Evolutionary conservation across 768 basidiomycete genomes (phyloP).

Genomic region (Hericium coralloides): DNA sequence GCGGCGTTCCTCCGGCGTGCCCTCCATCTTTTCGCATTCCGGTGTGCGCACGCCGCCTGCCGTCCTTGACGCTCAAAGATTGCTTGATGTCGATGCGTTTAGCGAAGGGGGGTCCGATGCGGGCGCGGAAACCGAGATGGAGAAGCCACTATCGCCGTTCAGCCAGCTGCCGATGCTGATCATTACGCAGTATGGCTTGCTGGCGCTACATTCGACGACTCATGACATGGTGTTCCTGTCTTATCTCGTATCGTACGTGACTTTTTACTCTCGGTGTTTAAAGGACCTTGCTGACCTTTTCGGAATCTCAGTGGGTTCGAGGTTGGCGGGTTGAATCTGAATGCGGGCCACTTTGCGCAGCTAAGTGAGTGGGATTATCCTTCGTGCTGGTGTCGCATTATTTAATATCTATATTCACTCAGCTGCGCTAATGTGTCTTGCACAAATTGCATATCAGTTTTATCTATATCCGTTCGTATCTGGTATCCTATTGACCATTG

Average conservation of each 20-base stretch:
- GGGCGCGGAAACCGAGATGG: conserved; percentile 30
- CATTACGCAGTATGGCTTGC: conserved; percentile 83
- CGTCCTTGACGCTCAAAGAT: conserved; percentile 62
- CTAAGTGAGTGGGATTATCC: conserved; percentile 47
- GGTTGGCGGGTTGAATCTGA: conserved; percentile 84
- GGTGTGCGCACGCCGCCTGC: conserved; percentile 76
- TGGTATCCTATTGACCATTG: not conserved
- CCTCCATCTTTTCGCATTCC: conserved; percentile 76
- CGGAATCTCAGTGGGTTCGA: conserved; percentile 51
- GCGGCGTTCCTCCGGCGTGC: conserved; percentile 53
- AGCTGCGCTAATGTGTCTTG: conserved; percentile 93
- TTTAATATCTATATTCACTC: conserved; percentile 8
- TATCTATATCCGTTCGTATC: conserved; percentile 75
- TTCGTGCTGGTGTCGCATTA: not conserved
- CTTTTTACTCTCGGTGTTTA: not conserved
- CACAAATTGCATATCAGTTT: conserved; percentile 88
- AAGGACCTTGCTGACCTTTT: not conserved
- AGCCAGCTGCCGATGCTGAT: conserved; percentile 75
- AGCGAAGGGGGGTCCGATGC: conserved; percentile 18
- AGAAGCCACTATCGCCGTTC: conserved; percentile 55
- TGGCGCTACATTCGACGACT: conserved; percentile 83
- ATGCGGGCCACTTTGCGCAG: conserved; percentile 87
- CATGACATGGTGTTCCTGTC: conserved; percentile 90
- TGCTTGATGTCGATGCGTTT: conserved; percentile 37
- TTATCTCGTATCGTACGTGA: conserved; percentile 77